Evolutionary conservation across 2,329 filamentous ascomycete species (phyloP).

Genomic region (Fusarium secorum): DNA sequence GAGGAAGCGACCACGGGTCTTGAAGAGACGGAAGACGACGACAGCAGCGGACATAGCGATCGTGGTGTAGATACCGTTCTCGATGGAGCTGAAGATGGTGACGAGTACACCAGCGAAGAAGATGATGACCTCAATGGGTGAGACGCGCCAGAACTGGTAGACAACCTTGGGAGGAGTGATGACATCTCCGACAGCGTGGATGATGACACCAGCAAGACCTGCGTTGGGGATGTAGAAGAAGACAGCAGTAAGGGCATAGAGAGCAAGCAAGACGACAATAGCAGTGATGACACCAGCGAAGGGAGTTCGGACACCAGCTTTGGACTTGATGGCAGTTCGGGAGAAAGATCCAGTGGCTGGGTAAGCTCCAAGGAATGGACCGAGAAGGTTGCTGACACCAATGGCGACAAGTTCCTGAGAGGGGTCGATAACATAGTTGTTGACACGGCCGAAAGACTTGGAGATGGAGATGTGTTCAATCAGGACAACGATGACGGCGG

Average conservation of each 20-base stretch:
- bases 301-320: constrained; percentile 87
- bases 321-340: constrained; percentile 92
- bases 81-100: constrained; percentile 81
- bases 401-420: constrained; percentile 83
- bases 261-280: constrained; percentile 79
- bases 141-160: constrained; percentile 88
- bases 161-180: constrained; percentile 84
- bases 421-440: constrained; percentile 82
- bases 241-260: constrained; percentile 82
- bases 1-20: constrained; percentile 79
- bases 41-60: constrained; percentile 74
- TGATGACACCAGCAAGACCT: constrained; percentile 82
- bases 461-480: constrained; percentile 86
- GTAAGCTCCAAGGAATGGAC: constrained; percentile 82
- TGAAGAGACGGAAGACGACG: constrained; percentile 79
- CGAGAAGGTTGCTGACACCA: constrained; percentile 76
- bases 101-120: constrained; percentile 88
- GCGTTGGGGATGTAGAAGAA: constrained; percentile 90
- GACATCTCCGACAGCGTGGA: constrained; percentile 87
- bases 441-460: constrained; percentile 81
- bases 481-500: constrained; percentile 77
- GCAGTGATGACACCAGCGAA: constrained; percentile 87
- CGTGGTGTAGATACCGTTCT: constrained; percentile 86
- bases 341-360: constrained; percentile 91
- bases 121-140: constrained; percentile 81